Evolutionary conservation across 2,329 filamentous ascomycete genomes (phyloP).

Genomic region (Diplocarpon mali): DNA sequence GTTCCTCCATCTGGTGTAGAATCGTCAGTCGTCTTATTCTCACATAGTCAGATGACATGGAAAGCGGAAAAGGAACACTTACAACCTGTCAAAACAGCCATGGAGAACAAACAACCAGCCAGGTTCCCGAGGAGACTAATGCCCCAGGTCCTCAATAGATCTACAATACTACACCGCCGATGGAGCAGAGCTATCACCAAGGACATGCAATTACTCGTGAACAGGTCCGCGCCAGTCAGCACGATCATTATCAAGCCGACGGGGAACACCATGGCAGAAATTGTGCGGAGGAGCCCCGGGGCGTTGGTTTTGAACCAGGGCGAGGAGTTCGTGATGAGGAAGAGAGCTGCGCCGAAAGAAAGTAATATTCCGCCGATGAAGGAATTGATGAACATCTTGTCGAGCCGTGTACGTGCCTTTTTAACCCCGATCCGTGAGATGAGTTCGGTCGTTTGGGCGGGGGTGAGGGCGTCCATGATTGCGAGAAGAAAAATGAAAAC

Average conservation of each 20-base stretch:
- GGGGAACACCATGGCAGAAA: slow-evolving; percentile 36
- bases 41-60: not conserved
- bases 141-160: slow-evolving; percentile 30
- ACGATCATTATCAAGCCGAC: slow-evolving; percentile 39
- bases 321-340: slow-evolving; percentile 34
- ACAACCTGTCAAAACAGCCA: slow-evolving; percentile 38
- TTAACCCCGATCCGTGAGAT: slow-evolving; percentile 37
- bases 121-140: slow-evolving; percentile 40
- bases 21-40: not conserved
- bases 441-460: slow-evolving; percentile 38
- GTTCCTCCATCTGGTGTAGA: slow-evolving; percentile 32
- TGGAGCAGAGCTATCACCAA: slow-evolving; percentile 35
- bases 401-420: slow-evolving; percentile 41
- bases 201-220: slow-evolving; percentile 32
- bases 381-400: slow-evolving; percentile 41
- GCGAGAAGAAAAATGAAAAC: not conserved
- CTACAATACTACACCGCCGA: slow-evolving; percentile 28
- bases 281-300: slow-evolving; percentile 35
- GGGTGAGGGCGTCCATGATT: slow-evolving; percentile 33
- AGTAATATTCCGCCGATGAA: slow-evolving; percentile 41
- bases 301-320: slow-evolving; percentile 40
- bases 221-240: slow-evolving; percentile 38
- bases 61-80: slow-evolving; percentile 14
- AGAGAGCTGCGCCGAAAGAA: slow-evolving; percentile 38
- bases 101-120: slow-evolving; percentile 37